phyloP scores from a whole-genome alignment of 352 stramenopile species.

The Phytopythium kandeliae region DNA sequence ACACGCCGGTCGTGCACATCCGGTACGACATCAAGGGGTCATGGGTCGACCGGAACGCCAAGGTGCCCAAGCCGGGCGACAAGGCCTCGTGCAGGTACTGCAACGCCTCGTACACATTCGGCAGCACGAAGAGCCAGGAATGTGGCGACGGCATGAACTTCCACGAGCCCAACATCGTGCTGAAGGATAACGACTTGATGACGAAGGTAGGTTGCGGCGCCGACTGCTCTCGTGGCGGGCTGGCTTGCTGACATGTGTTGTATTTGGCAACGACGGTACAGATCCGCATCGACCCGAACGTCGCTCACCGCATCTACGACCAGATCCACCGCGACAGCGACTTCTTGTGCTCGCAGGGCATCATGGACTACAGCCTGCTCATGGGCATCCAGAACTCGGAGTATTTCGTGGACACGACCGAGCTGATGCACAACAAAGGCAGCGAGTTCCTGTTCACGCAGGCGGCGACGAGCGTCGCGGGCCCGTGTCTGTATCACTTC shows the following conservation, averaged over 20 bases:
- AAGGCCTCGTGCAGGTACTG: constrained; percentile 84
- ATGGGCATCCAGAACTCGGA: constrained; percentile 88
- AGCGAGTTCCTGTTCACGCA: constrained; percentile 76
- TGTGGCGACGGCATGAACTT: constrained; percentile 84
- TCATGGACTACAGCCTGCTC: constrained; percentile 92
- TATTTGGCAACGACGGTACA: constrained; percentile 4
- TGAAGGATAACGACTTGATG: constrained; percentile 89
- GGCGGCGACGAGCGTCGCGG: constrained; percentile 78
- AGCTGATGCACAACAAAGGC: constrained; percentile 39
- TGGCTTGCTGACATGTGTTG: neutral
- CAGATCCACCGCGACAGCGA: constrained; percentile 86
- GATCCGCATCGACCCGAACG: constrained; percentile 73
- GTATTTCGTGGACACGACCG: constrained; percentile 81
- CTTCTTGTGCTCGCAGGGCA: constrained; percentile 85
- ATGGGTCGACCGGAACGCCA: constrained; percentile 85
- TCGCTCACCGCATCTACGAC: constrained; percentile 83
- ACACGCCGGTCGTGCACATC: constrained; percentile 84
- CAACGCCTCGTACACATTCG: constrained; percentile 85
- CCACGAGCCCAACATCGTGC: constrained; percentile 84
- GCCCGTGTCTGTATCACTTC: constrained; percentile 87
- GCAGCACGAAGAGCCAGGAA: constrained; percentile 79
- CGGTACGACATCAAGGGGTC: constrained; percentile 91
- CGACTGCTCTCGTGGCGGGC: neutral
- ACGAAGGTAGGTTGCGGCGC: constrained; percentile 44
- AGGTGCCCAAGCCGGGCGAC: constrained; percentile 71